phyloP scores from a whole-genome alignment of 768 basidiomycete genomes.

The Gymnopilus dilepis region DNA sequence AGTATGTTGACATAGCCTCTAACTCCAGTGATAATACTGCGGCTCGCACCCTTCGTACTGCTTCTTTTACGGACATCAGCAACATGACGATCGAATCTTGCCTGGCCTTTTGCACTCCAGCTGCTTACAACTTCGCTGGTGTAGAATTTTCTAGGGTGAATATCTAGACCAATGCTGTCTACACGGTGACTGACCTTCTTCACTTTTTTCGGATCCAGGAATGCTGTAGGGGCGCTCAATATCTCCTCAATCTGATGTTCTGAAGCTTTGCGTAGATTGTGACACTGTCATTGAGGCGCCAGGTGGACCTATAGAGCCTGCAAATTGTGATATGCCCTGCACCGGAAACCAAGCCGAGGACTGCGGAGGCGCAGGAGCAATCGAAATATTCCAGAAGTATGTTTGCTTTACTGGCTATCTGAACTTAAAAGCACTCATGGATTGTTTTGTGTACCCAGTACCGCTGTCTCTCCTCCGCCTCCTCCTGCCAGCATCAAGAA shows the following conservation, averaged over 20 bases:
- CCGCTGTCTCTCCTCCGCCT: conserved; percentile 1
- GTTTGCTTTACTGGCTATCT: too few relatives aligned
- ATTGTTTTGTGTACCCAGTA: too few relatives aligned
- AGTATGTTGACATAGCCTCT: too few relatives aligned
- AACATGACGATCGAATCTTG: conserved; percentile 65
- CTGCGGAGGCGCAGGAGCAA: conserved; percentile 10
- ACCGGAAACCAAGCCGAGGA: conserved; percentile 6
- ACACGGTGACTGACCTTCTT: neutral
- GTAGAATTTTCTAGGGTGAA: conserved; percentile 36
- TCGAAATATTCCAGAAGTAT: conserved; percentile 18
- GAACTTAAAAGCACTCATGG: too few relatives aligned
- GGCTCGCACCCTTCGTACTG: too few relatives aligned
- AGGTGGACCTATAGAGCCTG: neutral
- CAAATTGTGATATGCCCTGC: conserved; percentile 6
- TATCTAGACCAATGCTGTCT: too few relatives aligned
- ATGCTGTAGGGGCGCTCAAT: conserved; percentile 6
- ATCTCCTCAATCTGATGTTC: too few relatives aligned
- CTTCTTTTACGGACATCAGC: too few relatives aligned
- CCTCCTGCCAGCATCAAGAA: conserved; percentile 15
- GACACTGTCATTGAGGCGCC: conserved; percentile 13
- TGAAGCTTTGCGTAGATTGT: too few relatives aligned
- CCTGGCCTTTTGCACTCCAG: conserved; percentile 47
- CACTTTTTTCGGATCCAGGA: neutral
- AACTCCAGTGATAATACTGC: too few relatives aligned
- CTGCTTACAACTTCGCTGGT: conserved; percentile 64